Evolutionary conservation across 1,139 yeast species (phyloP).

Genomic region (Scheffersomyces parashehatae): DNA sequence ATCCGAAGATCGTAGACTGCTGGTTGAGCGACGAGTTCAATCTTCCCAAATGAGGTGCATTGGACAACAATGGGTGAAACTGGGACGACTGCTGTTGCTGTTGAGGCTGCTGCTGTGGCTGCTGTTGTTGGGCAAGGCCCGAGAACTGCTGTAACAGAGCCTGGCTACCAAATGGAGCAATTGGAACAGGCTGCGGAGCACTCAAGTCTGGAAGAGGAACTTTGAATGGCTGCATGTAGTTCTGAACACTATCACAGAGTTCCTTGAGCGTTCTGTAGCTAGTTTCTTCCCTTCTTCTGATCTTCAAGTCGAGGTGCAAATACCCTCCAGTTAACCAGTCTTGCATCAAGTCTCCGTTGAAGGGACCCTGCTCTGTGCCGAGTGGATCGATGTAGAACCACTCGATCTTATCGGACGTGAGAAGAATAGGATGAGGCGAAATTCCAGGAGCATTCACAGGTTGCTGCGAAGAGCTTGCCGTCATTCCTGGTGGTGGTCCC

Average conservation of each 20-base stretch:
- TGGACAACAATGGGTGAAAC: conserved; percentile 24
- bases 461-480: conserved; percentile 2
- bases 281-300: conserved; percentile 55
- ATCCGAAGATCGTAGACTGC: conserved; percentile 26
- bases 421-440: conserved; percentile 11
- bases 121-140: conserved; percentile 6
- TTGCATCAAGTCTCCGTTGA: conserved; percentile 74
- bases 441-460: conserved; percentile 4
- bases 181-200: conserved; percentile 1
- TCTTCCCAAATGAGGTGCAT: conserved; percentile 25
- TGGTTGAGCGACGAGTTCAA: conserved; percentile 17
- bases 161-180: conserved; percentile 6
- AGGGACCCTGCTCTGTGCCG: conserved; percentile 80
- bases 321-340: conserved; percentile 71
- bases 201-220: conserved; percentile 41
- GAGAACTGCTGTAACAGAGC: conserved; percentile 5
- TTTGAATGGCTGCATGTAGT: conserved; percentile 59
- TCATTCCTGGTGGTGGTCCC: conserved; percentile 23
- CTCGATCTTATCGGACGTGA: conserved; percentile 42
- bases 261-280: conserved; percentile 43
- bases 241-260: conserved; percentile 48
- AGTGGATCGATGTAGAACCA: conserved; percentile 78
- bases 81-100: conserved; percentile 16
- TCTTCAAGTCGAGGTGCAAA: conserved; percentile 53
- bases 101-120: conserved; percentile 8